Base-by-base conservation (phyloP, 768 basidiomycete genomes). In the Fistulinella prunicolor region DNA sequence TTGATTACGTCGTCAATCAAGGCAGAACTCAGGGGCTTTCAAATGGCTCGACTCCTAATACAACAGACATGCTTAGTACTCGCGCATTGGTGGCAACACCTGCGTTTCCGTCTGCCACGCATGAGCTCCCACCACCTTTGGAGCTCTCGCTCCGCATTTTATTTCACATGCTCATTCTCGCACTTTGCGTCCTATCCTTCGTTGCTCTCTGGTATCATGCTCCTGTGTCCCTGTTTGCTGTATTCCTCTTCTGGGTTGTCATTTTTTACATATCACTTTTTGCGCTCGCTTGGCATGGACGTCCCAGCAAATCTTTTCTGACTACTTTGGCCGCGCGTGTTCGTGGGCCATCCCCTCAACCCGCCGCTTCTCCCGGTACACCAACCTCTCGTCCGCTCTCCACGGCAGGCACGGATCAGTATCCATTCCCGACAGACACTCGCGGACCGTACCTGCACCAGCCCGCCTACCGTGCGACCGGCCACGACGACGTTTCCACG, bases 371-470 rank as follows among this genome's bases (percentile, higher is more conserved):
- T 34, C 65, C 70, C 2, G 64, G 69, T 4, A 64, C 65, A 9
- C 68, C 73, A 9, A 55, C 59, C n/a, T 69, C 71, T 16, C 70
- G 73, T 13, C 68, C 73, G 4, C 59, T 77, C 40, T 70, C 73
- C 13, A 68, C 69, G 54, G 49, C 63, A 19, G 74, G 69, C 38
- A 67, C 66, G 1, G 70, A 77, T 39, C 70, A 72, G 30, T 73
- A 65, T 49, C 71, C 72, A 26, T 77, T 77, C 68, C 75, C 75
- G 16, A 68, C 63, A n/a, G 68, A 72, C 45, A 42, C 54, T 39
- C 63, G 77, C 9, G 75, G 83, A 19, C 88, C 86, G 22, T 90
- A 91, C 61, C 64, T 76, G 32, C 80, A 88, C 56, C 82, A 83
- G 46, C 86, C 86, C 3, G 72, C 76, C 6, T 82, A 77, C 61